Conservation (phyloP, 345 rosid species). For the Eucalyptus marginata region DNA sequence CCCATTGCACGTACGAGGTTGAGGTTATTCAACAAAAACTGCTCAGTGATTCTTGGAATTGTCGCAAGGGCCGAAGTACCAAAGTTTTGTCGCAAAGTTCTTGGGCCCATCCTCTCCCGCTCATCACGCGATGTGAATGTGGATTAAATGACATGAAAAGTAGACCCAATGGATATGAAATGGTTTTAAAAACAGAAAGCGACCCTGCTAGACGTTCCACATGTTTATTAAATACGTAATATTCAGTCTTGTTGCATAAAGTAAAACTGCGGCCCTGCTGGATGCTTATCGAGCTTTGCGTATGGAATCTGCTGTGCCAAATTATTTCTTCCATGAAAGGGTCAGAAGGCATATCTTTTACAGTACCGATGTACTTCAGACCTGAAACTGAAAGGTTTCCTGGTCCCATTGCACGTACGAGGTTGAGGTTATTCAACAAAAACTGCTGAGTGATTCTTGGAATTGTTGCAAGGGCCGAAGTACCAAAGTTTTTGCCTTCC, state of each 20-base stretch:
- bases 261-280: too few species aligned
- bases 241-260: too few species aligned
- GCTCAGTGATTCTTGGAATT: background rate
- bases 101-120: slow-evolving; percentile 72
- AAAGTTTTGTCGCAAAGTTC: slow-evolving; percentile 43
- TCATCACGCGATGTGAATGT: slow-evolving; percentile 31
- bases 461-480: background rate
- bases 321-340: too few species aligned
- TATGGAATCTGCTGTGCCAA: too few species aligned
- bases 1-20: background rate
- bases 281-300: too few species aligned
- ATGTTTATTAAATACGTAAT: too few species aligned
- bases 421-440: background rate
- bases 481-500: slow-evolving; percentile 2
- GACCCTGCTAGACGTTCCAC: too few species aligned
- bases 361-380: too few species aligned
- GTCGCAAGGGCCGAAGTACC: background rate
- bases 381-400: background rate
- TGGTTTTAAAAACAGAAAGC: background rate
- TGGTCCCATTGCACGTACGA: background rate
- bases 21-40: background rate
- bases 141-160: background rate
- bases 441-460: background rate
- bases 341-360: too few species aligned
- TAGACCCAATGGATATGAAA: background rate